These are phyloP conservation scores for Beauveria sp. DNA, from an alignment of 2,329 filamentous ascomycete genomes.

Conservation along the genomic window DNA sequence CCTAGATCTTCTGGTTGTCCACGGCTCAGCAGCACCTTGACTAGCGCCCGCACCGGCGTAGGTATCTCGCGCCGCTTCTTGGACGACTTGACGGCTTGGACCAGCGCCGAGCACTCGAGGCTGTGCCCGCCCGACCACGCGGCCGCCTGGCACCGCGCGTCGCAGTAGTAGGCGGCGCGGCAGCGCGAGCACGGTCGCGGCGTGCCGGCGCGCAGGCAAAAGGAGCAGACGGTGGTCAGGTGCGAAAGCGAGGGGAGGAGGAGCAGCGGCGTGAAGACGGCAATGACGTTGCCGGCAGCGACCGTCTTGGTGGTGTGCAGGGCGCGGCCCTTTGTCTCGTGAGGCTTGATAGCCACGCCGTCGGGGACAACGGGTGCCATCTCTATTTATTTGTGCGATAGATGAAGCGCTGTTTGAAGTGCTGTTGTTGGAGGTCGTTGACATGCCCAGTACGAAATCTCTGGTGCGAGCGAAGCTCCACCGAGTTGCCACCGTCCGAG, in stretches of 20 bases:
- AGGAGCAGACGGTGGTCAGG: constrained; percentile 37
- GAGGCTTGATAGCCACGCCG: neutral
- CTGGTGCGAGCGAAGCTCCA: constrained; percentile 7
- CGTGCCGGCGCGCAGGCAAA: constrained; percentile 34
- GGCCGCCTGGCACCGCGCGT: constrained; percentile 41
- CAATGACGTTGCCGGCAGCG: constrained; percentile 37
- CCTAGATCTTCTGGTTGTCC: constrained; percentile 22
- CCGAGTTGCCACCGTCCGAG: neutral
- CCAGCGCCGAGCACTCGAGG: constrained; percentile 44
- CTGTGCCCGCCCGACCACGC: constrained; percentile 47
- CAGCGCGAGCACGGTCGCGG: constrained; percentile 44
- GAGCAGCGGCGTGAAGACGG: constrained; percentile 35
- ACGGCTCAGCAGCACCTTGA: constrained; percentile 39
- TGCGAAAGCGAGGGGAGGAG: constrained; percentile 39
- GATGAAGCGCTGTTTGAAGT: neutral
- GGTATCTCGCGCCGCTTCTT: constrained; percentile 31
- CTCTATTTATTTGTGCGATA: neutral
- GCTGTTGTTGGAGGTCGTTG: neutral
- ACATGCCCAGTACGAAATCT: neutral
- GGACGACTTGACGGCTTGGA: constrained; percentile 18
- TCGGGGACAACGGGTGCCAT: neutral
- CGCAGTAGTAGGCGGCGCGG: constrained; percentile 47
- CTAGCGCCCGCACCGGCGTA: constrained; percentile 45
- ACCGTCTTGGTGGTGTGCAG: constrained; percentile 36
- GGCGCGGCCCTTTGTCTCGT: constrained; percentile 32